Conservation (phyloP, 192 early-diverging fungal species). For the Thamnidium elegans region DNA sequence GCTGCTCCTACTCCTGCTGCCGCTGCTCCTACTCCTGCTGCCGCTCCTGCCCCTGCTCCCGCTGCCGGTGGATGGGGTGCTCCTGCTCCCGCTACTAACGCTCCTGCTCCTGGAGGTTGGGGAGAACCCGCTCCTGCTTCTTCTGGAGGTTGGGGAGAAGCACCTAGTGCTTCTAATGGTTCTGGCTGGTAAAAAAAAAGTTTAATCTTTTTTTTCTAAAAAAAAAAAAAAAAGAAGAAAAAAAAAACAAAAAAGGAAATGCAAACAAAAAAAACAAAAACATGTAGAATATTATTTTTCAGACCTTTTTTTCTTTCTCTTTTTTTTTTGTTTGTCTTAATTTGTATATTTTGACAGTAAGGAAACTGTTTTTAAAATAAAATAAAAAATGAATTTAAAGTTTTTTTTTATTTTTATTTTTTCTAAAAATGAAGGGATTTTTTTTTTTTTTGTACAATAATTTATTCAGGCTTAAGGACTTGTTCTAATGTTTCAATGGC, state of each 20-base stretch:
- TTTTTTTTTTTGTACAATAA: not conserved
- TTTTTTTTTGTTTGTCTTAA: too few relatives aligned
- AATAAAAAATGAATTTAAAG: not conserved
- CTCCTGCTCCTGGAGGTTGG: slow-evolving; percentile 15
- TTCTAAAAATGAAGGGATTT: not conserved
- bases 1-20: slow-evolving; percentile 6
- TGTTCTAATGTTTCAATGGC: slow-evolving; percentile 60
- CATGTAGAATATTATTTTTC: too few relatives aligned
- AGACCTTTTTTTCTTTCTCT: not conserved
- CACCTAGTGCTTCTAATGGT: not conserved
- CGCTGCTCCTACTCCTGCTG: slow-evolving; percentile 8
- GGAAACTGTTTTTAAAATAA: not conserved
- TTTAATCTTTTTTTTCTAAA: not conserved
- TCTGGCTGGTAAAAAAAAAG: not conserved
- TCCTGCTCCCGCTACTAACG: not conserved
- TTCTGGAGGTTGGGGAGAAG: slow-evolving; percentile 6
- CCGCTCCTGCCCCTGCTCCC: slow-evolving; percentile 20
- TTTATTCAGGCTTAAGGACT: slow-evolving; percentile 40
- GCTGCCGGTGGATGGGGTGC: slow-evolving; percentile 23
- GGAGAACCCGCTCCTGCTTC: slow-evolving; percentile 6
- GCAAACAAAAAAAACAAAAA: not conserved
- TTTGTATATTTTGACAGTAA: not conserved
- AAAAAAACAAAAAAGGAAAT: too few relatives aligned
- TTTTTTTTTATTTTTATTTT: slow-evolving; percentile 1
- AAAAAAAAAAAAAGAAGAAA: not conserved